Evolutionary conservation across 306 rosid genomes (phyloP), one percentile per base, ranked within the genome.

Genomic region (Trifolium dubium): DNA sequence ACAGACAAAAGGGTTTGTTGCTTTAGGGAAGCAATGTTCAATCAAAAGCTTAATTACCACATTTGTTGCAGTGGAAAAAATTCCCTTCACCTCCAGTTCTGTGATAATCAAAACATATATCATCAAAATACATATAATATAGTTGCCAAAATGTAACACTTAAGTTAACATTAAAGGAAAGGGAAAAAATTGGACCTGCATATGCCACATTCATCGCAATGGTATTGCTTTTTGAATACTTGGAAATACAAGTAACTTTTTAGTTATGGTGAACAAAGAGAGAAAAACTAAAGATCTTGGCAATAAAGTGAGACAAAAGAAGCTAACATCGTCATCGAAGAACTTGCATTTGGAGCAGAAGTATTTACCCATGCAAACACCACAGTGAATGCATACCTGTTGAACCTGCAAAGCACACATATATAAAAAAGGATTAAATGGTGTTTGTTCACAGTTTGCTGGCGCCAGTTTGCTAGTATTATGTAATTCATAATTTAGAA

Each of bases 321-420:
- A 62, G 76, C 82, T 77, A 19, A 89, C 97, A 73, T 89, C 92
- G 2, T 89, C 90, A 44, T 92, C 92, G 39, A 83, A 89, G 76
- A 92, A 86, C 62, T 89, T 88, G 96, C 97, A 92, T 71, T 81
- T 80, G 37, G 90, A 72, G 78, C 97, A 92, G 59, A 86, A 92
- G 88, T 88, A 92, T 15, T 71, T 86, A 28, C 97, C 96, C 96
- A 92, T 92, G 77, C 89, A 89, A 72, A 86, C 88, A 50, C 96
- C 97, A 51, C 96, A 89, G 14, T 85, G 75, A 76, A 77, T 80
- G 69, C 97, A 92, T 67, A 78, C 67, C 67, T 92, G 97, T 30
- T 85, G 97, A 83, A 92, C 95, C 97, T 91, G 84, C 65, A 72
- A 55, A 28, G 46, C 11, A 30, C 7, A 59, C 37, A 32, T 6